Conservation (phyloP, 1,284 basidiomycete species). For the Prillingera fragicola region DNA sequence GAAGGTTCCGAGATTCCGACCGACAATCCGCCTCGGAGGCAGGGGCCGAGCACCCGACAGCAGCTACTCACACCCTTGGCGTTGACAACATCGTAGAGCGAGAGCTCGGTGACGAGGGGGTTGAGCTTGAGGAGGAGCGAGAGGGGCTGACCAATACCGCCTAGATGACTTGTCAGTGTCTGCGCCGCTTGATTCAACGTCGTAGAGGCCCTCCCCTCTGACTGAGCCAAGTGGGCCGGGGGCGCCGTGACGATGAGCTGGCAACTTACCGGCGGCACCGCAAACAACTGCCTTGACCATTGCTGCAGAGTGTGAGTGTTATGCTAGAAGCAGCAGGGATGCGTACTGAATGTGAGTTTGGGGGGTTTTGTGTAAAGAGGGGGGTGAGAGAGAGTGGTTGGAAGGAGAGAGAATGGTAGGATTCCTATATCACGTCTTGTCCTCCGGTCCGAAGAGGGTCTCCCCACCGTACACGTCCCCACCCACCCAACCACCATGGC, state of each 20-base stretch:
- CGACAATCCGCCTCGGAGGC: too few species aligned
- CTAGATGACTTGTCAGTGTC: constrained; percentile 20
- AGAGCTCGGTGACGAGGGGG: constrained; percentile 76
- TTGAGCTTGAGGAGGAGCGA: constrained; percentile 85
- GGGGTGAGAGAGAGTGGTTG: constrained; percentile 2
- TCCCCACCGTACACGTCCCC: too few species aligned
- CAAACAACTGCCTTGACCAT: constrained; percentile 93
- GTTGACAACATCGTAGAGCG: constrained; percentile 71
- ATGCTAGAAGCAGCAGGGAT: not conserved
- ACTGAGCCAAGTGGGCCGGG: not conserved
- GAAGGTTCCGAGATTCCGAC: too few species aligned
- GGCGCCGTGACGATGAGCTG: not conserved
- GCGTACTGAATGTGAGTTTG: constrained; percentile 8
- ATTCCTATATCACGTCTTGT: too few species aligned
- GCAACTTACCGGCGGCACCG: constrained; percentile 71
- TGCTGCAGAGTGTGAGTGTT: constrained; percentile 18
- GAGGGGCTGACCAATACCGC: constrained; percentile 80
- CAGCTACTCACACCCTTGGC: constrained; percentile 41
- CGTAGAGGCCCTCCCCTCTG: not conserved
- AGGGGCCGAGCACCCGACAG: not conserved
- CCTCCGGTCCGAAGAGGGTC: too few species aligned
- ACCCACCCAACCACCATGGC: too few species aligned
- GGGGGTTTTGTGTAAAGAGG: constrained; percentile 1
- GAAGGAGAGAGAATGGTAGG: constrained; percentile 1
- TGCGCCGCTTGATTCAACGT: not conserved